Percentiles rank a stretch among this genome's conserved stretches.
Evolutionary conservation across 257 asterid genomes (phyloP).

Genomic region (Forsythia viridissima): DNA sequence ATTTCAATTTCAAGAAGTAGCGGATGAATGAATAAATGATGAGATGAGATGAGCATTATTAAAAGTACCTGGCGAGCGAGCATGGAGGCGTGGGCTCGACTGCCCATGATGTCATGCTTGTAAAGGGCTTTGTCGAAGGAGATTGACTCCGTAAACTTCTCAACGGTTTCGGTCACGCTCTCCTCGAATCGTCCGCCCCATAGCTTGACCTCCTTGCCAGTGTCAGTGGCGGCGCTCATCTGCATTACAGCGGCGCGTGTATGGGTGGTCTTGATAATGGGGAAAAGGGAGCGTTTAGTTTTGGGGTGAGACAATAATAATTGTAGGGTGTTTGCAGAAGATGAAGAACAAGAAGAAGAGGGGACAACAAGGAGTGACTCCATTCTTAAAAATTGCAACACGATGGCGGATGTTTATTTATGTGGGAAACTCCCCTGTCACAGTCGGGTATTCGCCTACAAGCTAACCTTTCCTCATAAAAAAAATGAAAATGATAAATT

Average conservation of each 20-base stretch:
- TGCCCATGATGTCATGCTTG: slow-evolving; percentile 95
- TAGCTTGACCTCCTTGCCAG: slow-evolving; percentile 74
- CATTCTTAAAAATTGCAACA: background rate
- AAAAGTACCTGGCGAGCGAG: slow-evolving; percentile 74
- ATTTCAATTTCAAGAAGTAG: background rate
- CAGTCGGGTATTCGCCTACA: no score
- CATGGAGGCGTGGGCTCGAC: slow-evolving; percentile 96
- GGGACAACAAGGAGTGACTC: background rate
- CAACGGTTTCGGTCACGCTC: slow-evolving; percentile 84
- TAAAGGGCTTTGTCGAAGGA: slow-evolving; percentile 84
- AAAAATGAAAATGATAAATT: no score
- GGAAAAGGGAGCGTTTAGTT: slow-evolving; percentile 20
- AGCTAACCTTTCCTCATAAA: no score
- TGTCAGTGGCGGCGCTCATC: slow-evolving; percentile 35
- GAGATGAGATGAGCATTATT: background rate
- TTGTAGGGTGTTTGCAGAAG: slow-evolving; percentile 22
- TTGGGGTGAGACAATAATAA: slow-evolving; percentile 25
- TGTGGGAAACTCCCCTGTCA: no score
- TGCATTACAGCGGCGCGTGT: background rate
- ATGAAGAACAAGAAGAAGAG: background rate
- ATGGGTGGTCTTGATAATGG: slow-evolving; percentile 15
- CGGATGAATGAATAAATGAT: background rate
- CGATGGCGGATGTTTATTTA: no score
- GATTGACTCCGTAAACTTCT: slow-evolving; percentile 91
- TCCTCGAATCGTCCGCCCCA: slow-evolving; percentile 99